Base-by-base conservation (phyloP, 371 early-diverging fungal genomes). In the Mortierella sp. region DNA sequence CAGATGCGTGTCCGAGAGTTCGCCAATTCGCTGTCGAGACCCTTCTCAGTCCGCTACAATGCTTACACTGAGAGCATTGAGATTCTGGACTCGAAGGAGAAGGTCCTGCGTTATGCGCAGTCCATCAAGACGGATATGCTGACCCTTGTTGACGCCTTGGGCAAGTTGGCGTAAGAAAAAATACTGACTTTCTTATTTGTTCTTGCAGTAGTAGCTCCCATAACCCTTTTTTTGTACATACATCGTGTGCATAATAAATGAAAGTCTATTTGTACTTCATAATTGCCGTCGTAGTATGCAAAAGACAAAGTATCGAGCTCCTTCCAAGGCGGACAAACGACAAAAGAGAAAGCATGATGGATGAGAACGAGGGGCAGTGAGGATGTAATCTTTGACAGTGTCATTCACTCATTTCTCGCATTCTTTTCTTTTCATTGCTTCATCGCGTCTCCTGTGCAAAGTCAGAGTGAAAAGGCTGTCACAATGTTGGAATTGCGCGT, bases 31-130 rank as follows among this genome's bases (percentile, higher is more conserved):
- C 90, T 97, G 89, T 89, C 93, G 16, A 91, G 98, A 16, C 97
- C 97, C 1, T 99, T 98, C 90, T 92, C 94, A n/a, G 96, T 97
- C 34, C 92, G 96, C 34, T 98, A 98, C 91, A 97, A 97, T 85
- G 95, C 99, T 8, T 93, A 94, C 76, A 96, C 98, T 5, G 95
- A 99, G 88, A 90, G 94, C 1, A 93, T 99, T 73, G 97, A 98
- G 89, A 96, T 98, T 2, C 89, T 99, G 81, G 95, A 97, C 81
- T 90, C 90, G 58, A 94, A 95, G 90, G 95, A 96, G 47, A 96
- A 96, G 86, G 90, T 97, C 19, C 82, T 95, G 58, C 91, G 93
- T 38, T 95, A 94, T 88, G 96, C 96, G n/a, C 93, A 93, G 73
- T 90, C 89, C 52, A 96, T 97, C 77, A 90, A 93, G 75, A 91